These are phyloP conservation scores for Kokia cookei DNA, from an alignment of 441 rosid species.

Conservation along the genomic window DNA sequence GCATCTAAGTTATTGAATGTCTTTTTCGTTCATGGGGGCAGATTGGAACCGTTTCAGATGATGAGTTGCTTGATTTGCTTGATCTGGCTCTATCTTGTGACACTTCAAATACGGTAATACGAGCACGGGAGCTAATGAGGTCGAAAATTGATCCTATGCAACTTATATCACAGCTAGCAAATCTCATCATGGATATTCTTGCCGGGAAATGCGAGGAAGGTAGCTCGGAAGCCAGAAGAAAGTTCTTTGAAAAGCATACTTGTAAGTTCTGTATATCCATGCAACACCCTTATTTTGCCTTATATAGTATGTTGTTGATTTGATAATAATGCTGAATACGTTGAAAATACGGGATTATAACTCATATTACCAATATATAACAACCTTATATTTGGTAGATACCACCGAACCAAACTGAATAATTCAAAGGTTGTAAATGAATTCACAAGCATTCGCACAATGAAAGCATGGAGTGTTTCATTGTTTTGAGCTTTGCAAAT, in stretches of 20 bases:
- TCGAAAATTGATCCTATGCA: constrained; percentile 91
- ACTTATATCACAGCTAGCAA: constrained; percentile 84
- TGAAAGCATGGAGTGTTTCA: background rate
- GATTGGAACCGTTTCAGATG: constrained; percentile 93
- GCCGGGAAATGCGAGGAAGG: constrained; percentile 59
- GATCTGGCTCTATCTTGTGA: constrained; percentile 88
- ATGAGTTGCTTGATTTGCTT: constrained; percentile 83
- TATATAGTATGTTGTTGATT: background rate
- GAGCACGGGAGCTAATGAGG: constrained; percentile 87
- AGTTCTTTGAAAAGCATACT: constrained; percentile 46
- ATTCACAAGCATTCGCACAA: background rate
- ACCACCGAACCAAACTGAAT: background rate
- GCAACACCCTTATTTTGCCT: background rate
- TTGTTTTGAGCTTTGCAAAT: background rate
- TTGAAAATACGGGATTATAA: background rate
- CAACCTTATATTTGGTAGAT: background rate
- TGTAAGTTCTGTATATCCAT: constrained; percentile 38
- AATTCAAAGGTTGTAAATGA: background rate
- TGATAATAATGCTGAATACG: background rate
- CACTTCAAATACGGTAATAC: constrained; percentile 83
- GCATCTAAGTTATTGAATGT: constrained; percentile 1
- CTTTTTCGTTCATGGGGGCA: constrained; percentile 21
- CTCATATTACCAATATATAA: background rate
- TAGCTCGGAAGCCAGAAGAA: constrained; percentile 51
- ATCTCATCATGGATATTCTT: constrained; percentile 83